Conservation (phyloP, 495 filamentous ascomycete species). For the Thozetella sp. region DNA sequence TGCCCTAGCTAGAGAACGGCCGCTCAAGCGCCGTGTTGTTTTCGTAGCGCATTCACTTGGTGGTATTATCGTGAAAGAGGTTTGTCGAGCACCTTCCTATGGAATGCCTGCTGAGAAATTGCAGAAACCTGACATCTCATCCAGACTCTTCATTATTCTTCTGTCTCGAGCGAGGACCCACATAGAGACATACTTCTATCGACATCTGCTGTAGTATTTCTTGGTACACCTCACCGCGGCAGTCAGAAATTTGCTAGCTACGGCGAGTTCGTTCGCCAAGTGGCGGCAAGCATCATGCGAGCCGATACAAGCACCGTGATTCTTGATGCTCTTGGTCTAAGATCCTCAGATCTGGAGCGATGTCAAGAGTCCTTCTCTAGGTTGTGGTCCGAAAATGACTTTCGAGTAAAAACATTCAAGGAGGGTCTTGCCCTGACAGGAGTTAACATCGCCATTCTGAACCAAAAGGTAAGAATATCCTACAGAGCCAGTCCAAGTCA, state of each 20-base stretch:
- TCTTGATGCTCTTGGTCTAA: constrained; percentile 11
- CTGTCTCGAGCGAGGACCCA: neutral
- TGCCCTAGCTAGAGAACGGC: constrained; percentile 7
- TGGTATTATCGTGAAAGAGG: constrained; percentile 19
- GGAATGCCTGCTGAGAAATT: too few relatives aligned
- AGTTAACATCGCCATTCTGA: constrained; percentile 7
- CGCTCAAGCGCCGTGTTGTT: constrained; percentile 22
- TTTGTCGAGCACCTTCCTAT: too few relatives aligned
- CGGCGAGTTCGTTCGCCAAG: constrained; percentile 7
- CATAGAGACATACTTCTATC: constrained; percentile 24
- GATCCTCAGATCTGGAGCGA: constrained; percentile 11
- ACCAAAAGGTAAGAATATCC: too few relatives aligned
- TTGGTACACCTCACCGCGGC: constrained; percentile 41
- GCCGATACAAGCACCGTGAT: constrained; percentile 7
- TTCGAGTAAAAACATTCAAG: constrained; percentile 20
- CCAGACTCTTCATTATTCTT: constrained; percentile 1
- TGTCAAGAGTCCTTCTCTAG: constrained; percentile 14
- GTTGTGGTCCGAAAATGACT: constrained; percentile 15
- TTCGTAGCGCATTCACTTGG: constrained; percentile 38
- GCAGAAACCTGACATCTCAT: too few relatives aligned
- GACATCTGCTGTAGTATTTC: constrained; percentile 34
- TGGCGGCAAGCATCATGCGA: constrained; percentile 4
- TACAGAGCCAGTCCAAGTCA: too few relatives aligned
- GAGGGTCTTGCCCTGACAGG: constrained; percentile 13
- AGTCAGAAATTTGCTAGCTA: constrained; percentile 11